A percentile compares a stretch with the other conserved stretches of the same genome.
Conservation (phyloP, 129 eudicot genomes). For the Glebionis coronaria region DNA sequence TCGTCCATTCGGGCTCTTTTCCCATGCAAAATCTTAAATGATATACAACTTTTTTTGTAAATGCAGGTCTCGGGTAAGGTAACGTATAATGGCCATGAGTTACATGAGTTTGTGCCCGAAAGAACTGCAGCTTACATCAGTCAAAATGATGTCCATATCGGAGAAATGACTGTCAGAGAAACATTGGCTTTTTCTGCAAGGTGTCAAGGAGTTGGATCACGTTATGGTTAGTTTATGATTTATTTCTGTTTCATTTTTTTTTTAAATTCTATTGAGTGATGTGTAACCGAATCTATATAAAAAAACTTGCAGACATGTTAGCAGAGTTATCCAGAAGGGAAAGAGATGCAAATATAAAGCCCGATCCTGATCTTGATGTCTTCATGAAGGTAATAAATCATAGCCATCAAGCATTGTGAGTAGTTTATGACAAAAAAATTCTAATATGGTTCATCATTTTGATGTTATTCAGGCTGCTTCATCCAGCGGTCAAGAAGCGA, state of each 20-base stretch:
- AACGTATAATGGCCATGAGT: constrained; percentile 74
- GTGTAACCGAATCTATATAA: constrained; percentile 2
- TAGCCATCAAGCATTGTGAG: constrained; percentile 4
- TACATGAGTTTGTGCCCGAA: constrained; percentile 82
- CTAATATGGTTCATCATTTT: constrained; percentile 9
- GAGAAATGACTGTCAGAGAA: constrained; percentile 97
- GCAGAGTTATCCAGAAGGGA: constrained; percentile 87
- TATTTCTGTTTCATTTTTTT: neutral
- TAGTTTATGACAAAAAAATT: neutral
- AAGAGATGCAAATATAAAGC: constrained; percentile 69
- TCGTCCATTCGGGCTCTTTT: neutral
- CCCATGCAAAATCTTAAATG: neutral
- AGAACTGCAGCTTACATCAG: constrained; percentile 91
- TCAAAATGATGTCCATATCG: constrained; percentile 85
- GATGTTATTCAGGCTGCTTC: constrained; percentile 59
- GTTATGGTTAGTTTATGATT: constrained; percentile 56
- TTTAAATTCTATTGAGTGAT: neutral
- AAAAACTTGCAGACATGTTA: constrained; percentile 60
- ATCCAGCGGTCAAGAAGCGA: constrained; percentile 70
- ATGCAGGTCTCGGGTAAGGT: constrained; percentile 63
- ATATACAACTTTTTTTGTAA: neutral
- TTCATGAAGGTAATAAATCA: constrained; percentile 67
- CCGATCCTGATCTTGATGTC: constrained; percentile 82
- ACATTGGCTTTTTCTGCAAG: constrained; percentile 83
- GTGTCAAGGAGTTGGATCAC: constrained; percentile 86